phyloP scores from a whole-genome alignment of 1,139 yeast genomes.

The Taiozyma sp. region DNA sequence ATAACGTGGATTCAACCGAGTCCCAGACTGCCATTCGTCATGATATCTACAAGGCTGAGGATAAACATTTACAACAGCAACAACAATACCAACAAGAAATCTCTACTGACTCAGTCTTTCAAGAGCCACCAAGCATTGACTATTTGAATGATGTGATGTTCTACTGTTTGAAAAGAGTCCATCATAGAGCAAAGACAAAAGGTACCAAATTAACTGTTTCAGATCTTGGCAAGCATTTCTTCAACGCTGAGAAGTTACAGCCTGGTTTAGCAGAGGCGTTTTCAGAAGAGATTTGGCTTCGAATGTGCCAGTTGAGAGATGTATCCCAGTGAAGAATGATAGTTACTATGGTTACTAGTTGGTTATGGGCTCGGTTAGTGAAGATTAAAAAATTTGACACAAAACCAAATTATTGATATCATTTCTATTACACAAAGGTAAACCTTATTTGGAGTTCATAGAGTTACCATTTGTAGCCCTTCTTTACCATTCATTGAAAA shows the following conservation, averaged over 20 bases:
- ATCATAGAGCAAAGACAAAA: constrained; percentile 41
- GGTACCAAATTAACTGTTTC: constrained; percentile 42
- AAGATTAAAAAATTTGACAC: neutral
- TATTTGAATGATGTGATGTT: constrained; percentile 33
- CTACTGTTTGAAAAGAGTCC: constrained; percentile 38
- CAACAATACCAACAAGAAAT: neutral
- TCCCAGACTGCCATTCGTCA: constrained; percentile 3
- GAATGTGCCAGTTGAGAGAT: constrained; percentile 22
- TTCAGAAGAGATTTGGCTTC: constrained; percentile 48
- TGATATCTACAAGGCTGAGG: neutral
- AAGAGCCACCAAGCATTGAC: constrained; percentile 21
- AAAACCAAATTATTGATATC: neutral
- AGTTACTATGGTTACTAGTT: neutral
- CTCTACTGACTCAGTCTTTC: neutral
- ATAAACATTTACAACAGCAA: neutral
- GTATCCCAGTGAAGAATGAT: neutral
- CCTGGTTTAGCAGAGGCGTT: constrained; percentile 63
- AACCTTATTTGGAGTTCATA: neutral
- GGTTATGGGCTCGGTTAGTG: neutral
- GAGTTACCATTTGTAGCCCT: neutral
- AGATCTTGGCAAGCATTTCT: constrained; percentile 33
- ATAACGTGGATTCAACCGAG: neutral
- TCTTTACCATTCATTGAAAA: neutral
- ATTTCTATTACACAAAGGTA: neutral
- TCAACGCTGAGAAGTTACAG: constrained; percentile 42